phyloP scores from a whole-genome alignment of 805 yeast genomes.

The Sugiyamaella chiloensis region DNA sequence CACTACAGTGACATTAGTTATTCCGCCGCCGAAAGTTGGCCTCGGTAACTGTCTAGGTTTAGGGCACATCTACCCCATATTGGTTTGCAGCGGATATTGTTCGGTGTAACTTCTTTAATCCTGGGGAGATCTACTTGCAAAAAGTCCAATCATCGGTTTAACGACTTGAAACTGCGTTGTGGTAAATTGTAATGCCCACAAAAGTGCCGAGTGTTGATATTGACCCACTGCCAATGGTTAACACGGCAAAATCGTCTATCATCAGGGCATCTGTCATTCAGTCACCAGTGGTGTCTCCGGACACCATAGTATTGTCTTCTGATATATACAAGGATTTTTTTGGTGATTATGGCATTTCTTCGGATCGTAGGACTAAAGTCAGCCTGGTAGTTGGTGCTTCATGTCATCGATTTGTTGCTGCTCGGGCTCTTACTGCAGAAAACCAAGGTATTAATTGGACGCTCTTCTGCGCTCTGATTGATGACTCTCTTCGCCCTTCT shows the following conservation, averaged over 20 bases:
- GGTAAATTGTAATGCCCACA: slow-evolving; percentile 1
- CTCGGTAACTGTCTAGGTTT: not conserved
- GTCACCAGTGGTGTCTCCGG: slow-evolving; percentile 1
- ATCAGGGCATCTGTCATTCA: not conserved
- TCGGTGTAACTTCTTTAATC: no score
- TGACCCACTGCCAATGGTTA: not conserved
- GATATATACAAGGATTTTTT: slow-evolving; percentile 16
- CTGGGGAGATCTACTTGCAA: no score
- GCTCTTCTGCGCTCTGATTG: slow-evolving; percentile 15
- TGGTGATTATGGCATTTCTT: not conserved
- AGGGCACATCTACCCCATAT: slow-evolving; percentile 4
- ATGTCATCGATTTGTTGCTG: slow-evolving; percentile 11
- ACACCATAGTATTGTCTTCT: slow-evolving; percentile 10
- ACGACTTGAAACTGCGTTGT: no score
- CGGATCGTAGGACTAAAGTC: not conserved
- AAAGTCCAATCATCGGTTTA: no score
- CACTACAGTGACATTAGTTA: no score
- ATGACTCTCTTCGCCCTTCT: slow-evolving; percentile 10
- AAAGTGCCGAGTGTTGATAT: not conserved
- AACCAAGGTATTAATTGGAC: slow-evolving; percentile 16
- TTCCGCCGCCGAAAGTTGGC: no score
- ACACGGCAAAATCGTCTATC: not conserved
- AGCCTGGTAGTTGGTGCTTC: not conserved
- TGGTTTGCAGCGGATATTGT: no score
- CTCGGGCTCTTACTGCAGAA: slow-evolving; percentile 3